Conservation (phyloP, 1,284 basidiomycete genomes). For the Microbotryomycetes sp. region DNA sequence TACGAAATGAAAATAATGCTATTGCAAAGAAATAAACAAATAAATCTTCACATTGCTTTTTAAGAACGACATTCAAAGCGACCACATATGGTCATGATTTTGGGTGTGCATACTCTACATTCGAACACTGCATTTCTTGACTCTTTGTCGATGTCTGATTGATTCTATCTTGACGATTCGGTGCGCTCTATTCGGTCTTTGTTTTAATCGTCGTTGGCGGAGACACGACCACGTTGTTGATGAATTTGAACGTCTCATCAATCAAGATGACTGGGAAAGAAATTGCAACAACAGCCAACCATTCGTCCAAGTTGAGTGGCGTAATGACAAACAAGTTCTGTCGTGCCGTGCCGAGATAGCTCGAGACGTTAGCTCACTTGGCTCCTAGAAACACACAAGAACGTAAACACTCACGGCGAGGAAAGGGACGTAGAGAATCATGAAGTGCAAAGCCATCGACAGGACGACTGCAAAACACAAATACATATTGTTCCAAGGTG, state of each 20-base stretch:
- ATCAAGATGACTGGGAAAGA: conserved; percentile 83
- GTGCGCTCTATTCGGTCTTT: conserved; percentile 13
- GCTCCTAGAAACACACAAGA: not conserved
- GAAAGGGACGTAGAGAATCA: conserved; percentile 91
- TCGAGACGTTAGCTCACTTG: not conserved
- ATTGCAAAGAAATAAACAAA: not conserved
- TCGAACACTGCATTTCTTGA: not conserved
- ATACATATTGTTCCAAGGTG: conserved; percentile 89
- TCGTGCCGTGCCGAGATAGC: conserved; percentile 7
- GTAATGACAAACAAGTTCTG: conserved; percentile 85
- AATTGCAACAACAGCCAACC: conserved; percentile 87
- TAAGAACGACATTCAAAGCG: not conserved
- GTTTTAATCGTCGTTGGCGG: conserved; percentile 6
- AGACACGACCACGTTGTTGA: conserved; percentile 47
- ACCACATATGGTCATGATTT: no score
- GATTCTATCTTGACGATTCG: no score
- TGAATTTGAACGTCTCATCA: conserved; percentile 84
- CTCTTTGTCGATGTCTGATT: no score
- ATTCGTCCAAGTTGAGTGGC: conserved; percentile 83
- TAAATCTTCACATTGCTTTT: not conserved
- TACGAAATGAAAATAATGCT: not conserved
- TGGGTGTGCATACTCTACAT: not conserved
- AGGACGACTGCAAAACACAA: conserved; percentile 79
- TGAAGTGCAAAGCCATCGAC: conserved; percentile 85
- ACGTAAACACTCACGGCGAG: conserved; percentile 60